Percentiles rank a stretch among this genome's conserved stretches.
Conservation (phyloP, 1,284 basidiomycete species). For the Trametes polyzona region DNA sequence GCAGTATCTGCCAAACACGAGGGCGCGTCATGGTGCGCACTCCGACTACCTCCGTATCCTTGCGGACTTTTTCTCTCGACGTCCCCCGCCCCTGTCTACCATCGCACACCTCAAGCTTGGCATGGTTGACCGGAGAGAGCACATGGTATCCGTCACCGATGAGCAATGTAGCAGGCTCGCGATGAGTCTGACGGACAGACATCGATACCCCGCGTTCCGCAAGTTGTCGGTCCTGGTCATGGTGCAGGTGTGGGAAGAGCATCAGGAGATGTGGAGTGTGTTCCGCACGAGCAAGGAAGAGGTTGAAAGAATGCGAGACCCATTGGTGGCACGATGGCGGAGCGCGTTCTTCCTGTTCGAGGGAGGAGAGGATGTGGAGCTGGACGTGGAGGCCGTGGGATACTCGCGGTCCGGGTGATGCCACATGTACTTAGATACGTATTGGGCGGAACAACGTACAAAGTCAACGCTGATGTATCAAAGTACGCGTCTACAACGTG, state of each 20-base stretch:
- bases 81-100: not conserved
- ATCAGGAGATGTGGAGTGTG: not conserved
- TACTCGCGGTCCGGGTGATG: no score
- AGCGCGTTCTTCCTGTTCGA: no score
- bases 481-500: no score
- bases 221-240: not conserved
- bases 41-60: not conserved
- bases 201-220: not conserved
- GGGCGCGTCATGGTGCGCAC: not conserved
- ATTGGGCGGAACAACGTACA: no score
- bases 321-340: no score
- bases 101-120: not conserved
- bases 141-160: not conserved
- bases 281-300: no score
- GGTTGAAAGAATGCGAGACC: no score
- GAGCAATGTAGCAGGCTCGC: not conserved
- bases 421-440: no score
- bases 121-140: not conserved
- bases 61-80: not conserved
- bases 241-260: not conserved
- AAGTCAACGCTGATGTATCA: no score
- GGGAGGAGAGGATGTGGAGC: no score
- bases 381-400: no score
- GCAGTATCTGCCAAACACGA: not conserved
- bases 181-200: not conserved